Evolutionary conservation across 2,329 filamentous ascomycete genomes (phyloP), one percentile per base, ranked within the genome.

Genomic region (Tolypocladium inflatum): DNA sequence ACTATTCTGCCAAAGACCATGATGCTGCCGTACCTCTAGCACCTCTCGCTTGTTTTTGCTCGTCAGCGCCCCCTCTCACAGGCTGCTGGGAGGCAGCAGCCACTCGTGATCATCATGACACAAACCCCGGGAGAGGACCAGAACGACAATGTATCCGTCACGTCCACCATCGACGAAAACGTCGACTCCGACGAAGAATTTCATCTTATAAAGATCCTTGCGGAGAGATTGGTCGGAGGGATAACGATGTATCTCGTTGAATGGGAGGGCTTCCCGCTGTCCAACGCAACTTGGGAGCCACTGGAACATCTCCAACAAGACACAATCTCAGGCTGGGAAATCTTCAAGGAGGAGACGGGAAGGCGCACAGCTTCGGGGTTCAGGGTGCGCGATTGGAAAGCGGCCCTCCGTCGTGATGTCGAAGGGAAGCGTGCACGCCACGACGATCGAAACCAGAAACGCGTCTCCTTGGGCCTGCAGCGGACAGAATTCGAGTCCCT

Each of bases 271-370:
- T 76, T 65, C 53, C 61, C 65, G 1, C 63, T 77, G 0, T 59
- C 63, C 37, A 67, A 71, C n/a, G 71, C 72, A 52, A 72, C 70
- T 3, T 85, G 81, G 81, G 81, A 85, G 62, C 79, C 81, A 0
- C 62, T 66, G 11, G 67, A 73, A 6, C 70, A 81, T 57, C 65
- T 84, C 4, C 69, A 68, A 0, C 61, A 67, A 2, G 69, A 70
- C 0, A 66, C 82, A 6, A 64, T 76, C 2, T 59, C 65, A 0
- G 65, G 73, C 3, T 84, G 81, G 81, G 66, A 73, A 54, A 65
- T 70, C 33, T 71, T 66, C 6, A 78, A 77, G 62, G 62, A 65
- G n/a, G 66, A 68, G 8, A 68, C 73, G 11, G 67, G 65, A 4
- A 65, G 65, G 9, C 72, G 74, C 15, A 63, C 67, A 10, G 60